Evolutionary conservation across 345 rosid genomes (phyloP), one percentile per base, ranked within the genome.

Genomic region (Melaleuca alternifolia): DNA sequence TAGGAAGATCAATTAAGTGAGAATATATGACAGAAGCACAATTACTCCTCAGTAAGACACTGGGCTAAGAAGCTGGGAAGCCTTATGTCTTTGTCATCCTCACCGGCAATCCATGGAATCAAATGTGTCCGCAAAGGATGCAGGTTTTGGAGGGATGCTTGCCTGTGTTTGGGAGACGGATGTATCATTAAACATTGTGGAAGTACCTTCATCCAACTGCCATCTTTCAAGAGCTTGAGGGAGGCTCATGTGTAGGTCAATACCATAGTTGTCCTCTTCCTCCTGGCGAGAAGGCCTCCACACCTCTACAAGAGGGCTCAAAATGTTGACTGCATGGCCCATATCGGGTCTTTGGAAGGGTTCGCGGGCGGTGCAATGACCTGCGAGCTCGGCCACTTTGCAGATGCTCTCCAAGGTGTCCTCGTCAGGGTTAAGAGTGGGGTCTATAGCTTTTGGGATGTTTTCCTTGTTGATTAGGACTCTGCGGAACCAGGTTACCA

Each of bases 401-500:
- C 65, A 71, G 37, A 97, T 92, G 90, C 93, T 94, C 52, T 84
- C 93, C 85, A 94, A 12, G 52, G 96, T 91, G 85, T 94, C 98
- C 62, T 93, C 94, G 5, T 94, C 97, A 0, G 88, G 88, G 46
- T 92, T 71, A 44, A 96, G 88, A 62, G 93, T 91, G 76, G 87
- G 89, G 84, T 96, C 99, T 20, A 95, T 87, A 6, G 90, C 91
- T 86, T 92, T 90, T 7, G 93, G 91, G 82, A 97, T 92, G 88
- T 89, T 94, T 5, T 96, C 96, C 88, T 95, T 95, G 90, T 91
- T 93, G 62, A 92, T 84, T 50, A 93, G 88, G 86, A 93, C 59
- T 87, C 94, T 89, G 16, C 97, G 93, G 91, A 97, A 96, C 98
- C 99, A 97, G 56, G 97, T 88, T 24, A 97, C 99, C 85, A 97